Conservation (phyloP, 1,284 basidiomycete species). For the Rhizopogon parksii region DNA sequence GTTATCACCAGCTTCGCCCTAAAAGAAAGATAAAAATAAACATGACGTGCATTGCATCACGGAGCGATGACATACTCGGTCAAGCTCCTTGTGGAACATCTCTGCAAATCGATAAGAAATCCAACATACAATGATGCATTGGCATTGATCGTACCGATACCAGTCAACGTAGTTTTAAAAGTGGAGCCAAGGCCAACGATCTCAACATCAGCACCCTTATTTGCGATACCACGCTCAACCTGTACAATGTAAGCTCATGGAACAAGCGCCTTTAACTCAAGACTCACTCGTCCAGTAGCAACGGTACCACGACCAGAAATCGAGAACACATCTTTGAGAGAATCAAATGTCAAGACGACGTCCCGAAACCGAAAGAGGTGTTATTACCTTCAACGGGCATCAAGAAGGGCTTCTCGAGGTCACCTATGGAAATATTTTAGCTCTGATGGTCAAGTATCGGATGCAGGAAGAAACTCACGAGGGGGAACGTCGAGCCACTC, state of each 20-base stretch:
- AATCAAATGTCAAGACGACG: neutral
- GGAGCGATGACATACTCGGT: slow-evolving; percentile 50
- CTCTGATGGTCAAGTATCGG: neutral
- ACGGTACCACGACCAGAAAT: slow-evolving; percentile 99
- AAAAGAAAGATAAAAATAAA: slow-evolving; percentile 5
- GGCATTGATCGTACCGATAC: slow-evolving; percentile 63
- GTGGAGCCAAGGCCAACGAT: slow-evolving; percentile 81
- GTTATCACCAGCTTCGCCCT: slow-evolving; percentile 98
- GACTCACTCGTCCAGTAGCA: slow-evolving; percentile 80
- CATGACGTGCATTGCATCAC: neutral
- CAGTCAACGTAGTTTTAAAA: slow-evolving; percentile 93
- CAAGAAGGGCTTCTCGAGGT: slow-evolving; percentile 97
- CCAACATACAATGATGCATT: neutral
- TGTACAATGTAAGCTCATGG: slow-evolving; percentile 26
- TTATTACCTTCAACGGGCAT: slow-evolving; percentile 81
- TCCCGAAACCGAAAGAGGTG: neutral
- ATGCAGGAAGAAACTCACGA: slow-evolving; percentile 45
- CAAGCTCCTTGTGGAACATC: slow-evolving; percentile 99
- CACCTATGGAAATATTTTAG: slow-evolving; percentile 43
- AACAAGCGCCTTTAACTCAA: neutral
- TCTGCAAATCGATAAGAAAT: slow-evolving; percentile 42
- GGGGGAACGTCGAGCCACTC: slow-evolving; percentile 92
- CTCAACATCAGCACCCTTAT: slow-evolving; percentile 93
- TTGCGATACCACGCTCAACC: slow-evolving; percentile 91
- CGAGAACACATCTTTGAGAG: slow-evolving; percentile 79